Evolutionary conservation across 192 early-diverging fungal species (phyloP).

Genomic region (Gigaspora rosea): DNA sequence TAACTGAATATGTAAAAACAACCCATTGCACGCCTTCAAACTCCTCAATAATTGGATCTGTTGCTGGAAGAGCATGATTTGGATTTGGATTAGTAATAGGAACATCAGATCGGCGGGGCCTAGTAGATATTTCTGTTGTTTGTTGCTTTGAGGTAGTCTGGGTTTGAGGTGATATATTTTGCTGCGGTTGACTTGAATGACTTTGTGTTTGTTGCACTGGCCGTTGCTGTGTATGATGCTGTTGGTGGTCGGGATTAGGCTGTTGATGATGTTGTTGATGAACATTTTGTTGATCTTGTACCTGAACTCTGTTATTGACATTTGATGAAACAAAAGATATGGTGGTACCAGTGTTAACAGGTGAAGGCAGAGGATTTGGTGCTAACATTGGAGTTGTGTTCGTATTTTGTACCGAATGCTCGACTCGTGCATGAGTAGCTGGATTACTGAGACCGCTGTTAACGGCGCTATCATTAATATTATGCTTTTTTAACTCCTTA

Average conservation of each 20-base stretch:
- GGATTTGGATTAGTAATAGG: not conserved
- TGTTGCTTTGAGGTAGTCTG: not conserved
- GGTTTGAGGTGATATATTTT: not conserved
- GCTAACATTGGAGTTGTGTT: not conserved
- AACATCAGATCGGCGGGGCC: not conserved
- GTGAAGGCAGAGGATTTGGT: not conserved
- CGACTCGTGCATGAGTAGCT: not conserved
- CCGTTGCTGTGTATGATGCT: constrained; percentile 16
- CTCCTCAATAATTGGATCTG: constrained; percentile 38
- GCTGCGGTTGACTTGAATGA: constrained; percentile 1
- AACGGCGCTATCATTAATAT: not conserved
- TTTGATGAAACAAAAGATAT: not conserved
- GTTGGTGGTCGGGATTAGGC: constrained; percentile 6
- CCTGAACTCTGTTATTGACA: constrained; percentile 4
- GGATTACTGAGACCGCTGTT: not conserved
- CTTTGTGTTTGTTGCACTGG: not conserved
- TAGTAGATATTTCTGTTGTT: not conserved
- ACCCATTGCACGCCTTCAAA: constrained; percentile 67
- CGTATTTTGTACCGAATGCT: not conserved
- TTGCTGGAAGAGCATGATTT: constrained; percentile 24
- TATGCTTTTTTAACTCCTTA: constrained; percentile 23
- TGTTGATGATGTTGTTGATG: not conserved
- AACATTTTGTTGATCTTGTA: not conserved
- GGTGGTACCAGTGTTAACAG: too few relatives aligned
- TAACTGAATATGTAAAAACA: constrained; percentile 67